Base-by-base conservation (phyloP, 2,329 filamentous ascomycete genomes). In the Uncinocarpus reesii region DNA sequence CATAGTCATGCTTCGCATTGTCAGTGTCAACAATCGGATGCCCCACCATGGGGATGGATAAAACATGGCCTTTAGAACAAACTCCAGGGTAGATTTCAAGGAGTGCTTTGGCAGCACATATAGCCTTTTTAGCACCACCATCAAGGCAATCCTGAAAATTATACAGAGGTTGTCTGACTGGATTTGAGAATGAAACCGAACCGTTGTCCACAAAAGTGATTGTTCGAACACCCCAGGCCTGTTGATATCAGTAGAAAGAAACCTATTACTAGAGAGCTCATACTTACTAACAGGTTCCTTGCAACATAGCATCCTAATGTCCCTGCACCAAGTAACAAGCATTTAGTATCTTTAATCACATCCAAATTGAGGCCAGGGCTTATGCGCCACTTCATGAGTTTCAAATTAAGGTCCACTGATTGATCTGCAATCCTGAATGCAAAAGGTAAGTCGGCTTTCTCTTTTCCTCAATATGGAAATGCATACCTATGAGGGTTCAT, bases 331-430 rank as follows among this genome's bases (percentile, higher is more conserved):
- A 98, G 78, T 2, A 98, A 71, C 13, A 98, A 76, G 61, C 92
- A 98, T 61, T 82, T 94, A 2, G 87, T 90, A 49, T 83, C 78
- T 61, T 95, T 95, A 62, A 96, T 89, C 24, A 78, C 78, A 24
- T 95, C 88, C 7, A 98, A 77, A 62, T 96, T 78, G 34, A 98
- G 76, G 43, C 82, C 81, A 0, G 92, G 92, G 6, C 88, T 86
- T 58, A 98, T 87, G 32, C 92, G 82, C 92, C 92, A 98, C 69
- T 95, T 98, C 82, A 98, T 98, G 50, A 98, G 76, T 68, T 96
- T 96, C 52, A 96, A 74, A 60, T 98, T 98, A 50, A 98, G 75
- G 60, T 98, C 92, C 7, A 96, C 90, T 0, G 89, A 88, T 63
- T 94, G 88, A 62, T 96, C 89, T 18, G 92, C 92, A 15, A 96